Base-by-base conservation (phyloP, 352 stramenopile genomes). In the Phytophthora litchii region DNA sequence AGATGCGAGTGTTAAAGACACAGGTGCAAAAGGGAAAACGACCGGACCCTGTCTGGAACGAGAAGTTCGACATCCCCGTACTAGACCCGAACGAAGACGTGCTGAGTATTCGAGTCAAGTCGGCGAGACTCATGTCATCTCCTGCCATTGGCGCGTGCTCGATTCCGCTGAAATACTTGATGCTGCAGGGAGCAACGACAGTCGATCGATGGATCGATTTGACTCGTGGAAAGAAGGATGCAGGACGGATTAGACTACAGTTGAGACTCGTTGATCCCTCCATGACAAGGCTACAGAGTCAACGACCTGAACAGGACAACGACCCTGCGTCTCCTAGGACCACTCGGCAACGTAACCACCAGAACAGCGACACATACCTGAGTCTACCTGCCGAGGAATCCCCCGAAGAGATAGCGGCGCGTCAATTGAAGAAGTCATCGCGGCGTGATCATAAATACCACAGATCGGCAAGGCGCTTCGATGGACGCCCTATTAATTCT, bases 91-190 rank as follows among this genome's bases (percentile, higher is more conserved):
- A 51, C 4, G 45, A 60, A 44, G 81, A 90, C 38, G 54, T 89
- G 50, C 65, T 92, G 53, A 89, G 70, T 40, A 77, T 92, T 51
- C 83, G 83, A 36, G 73, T 92, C 50, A 91, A 91, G 71, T 86
- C 64, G 20, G 81, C 80, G 16, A 69, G 79, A 29, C 68, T 92
- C 44, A 86, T 92, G 78, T 77, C 80, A 35, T 77, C 78, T 3
- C 67, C 74, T 0, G 57, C 76, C 3, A 75, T 92, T 23, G 83
- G 83, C 12, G 69, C 74, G 0, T 88, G 74, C 34, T 72, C 67
- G 7, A 60, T 92, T 16, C 36, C 70, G 38, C 37, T 92, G 12
- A 66, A 66, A 21, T 59, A 89, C 25, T 47, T 91, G 29, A 46
- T 60, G n/a, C 40, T 68, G n/a, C 64, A 86, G 8, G 46, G 54